Evolutionary conservation across 306 rosid species (phyloP).

Genomic region (Cyamopsis tetragonoloba): DNA sequence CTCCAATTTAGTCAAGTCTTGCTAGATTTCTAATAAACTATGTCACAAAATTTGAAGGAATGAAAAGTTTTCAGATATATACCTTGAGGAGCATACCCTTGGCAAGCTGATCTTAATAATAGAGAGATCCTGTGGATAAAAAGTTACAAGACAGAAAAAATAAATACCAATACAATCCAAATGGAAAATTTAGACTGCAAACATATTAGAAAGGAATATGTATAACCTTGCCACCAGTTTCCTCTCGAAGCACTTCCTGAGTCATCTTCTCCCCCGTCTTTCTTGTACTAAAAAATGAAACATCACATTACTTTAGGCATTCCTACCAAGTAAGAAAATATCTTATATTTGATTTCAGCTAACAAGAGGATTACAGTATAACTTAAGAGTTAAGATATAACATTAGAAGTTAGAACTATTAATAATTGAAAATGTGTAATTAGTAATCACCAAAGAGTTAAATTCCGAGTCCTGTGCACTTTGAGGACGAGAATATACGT

Average conservation of each 20-base stretch:
- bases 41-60: not conserved
- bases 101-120: slow-evolving; percentile 51
- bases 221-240: slow-evolving; percentile 90
- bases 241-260: slow-evolving; percentile 80
- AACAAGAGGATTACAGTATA: not conserved
- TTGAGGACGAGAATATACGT: slow-evolving; percentile 55
- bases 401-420: not conserved
- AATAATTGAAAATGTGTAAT: not conserved
- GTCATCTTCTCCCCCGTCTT: slow-evolving; percentile 70
- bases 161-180: slow-evolving; percentile 7
- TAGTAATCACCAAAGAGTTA: slow-evolving; percentile 47
- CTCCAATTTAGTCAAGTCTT: not conserved
- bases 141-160: not conserved
- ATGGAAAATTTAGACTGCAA: not conserved
- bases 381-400: too few species aligned
- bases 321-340: not conserved
- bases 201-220: not conserved
- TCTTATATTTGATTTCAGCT: not conserved
- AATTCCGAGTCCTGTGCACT: slow-evolving; percentile 31
- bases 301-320: slow-evolving; percentile 3
- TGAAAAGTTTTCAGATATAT: not conserved
- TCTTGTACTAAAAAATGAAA: slow-evolving; percentile 45
- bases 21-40: not conserved
- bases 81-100: slow-evolving; percentile 43
- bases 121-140: slow-evolving; percentile 61